Conservation (phyloP, 352 stramenopile species). For the Pythium diclinum region DNA sequence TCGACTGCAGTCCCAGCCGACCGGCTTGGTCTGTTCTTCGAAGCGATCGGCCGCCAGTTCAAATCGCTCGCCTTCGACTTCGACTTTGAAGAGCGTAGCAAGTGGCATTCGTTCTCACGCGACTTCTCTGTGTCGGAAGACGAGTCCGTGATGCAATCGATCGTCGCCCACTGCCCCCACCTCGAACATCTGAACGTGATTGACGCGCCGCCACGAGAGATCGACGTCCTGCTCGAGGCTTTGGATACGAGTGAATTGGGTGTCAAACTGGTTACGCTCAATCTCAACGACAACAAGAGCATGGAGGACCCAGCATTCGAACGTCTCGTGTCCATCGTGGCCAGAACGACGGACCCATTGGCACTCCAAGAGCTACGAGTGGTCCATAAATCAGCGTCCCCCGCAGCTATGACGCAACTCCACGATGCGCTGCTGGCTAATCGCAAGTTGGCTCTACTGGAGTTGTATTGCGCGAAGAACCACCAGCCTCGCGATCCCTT, state of each 20-base stretch:
- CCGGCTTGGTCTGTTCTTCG: not conserved
- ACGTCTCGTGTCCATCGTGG: not conserved
- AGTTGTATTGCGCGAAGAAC: not conserved
- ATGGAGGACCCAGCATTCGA: not conserved
- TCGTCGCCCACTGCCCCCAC: not conserved
- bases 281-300: constrained; percentile 2
- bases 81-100: not conserved
- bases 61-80: constrained; percentile 4
- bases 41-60: not conserved
- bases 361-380: constrained; percentile 1
- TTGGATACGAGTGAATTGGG: not conserved
- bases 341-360: not conserved
- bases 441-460: not conserved
- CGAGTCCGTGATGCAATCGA: not conserved
- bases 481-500: not conserved
- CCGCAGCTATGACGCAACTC: not conserved
- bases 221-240: not conserved
- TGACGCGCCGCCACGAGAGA: not conserved
- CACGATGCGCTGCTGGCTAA: not conserved
- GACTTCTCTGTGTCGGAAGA: not conserved
- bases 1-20: not conserved
- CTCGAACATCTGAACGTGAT: not conserved
- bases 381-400: too few species aligned
- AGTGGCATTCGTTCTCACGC: not conserved
- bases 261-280: not conserved